Conservation (phyloP, 1,284 basidiomycete genomes). For the Phellopilus nigrolimitatus region DNA sequence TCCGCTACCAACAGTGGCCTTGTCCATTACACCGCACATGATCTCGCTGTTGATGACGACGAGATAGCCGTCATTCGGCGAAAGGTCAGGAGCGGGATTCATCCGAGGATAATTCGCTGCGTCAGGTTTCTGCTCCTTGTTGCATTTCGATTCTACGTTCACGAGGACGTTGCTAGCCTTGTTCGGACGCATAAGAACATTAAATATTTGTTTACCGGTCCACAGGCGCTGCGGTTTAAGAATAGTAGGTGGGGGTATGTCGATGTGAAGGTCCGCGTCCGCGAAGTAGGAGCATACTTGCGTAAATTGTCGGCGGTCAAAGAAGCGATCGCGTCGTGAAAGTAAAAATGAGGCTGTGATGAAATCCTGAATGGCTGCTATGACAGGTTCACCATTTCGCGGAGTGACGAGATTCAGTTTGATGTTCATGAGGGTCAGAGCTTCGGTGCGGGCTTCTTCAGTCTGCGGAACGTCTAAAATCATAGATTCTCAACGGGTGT, state of each 20-base stretch:
- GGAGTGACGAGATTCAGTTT: conserved; percentile 98
- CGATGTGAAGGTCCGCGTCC: conserved; percentile 89
- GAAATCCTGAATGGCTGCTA: conserved; percentile 98
- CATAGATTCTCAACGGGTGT: neutral
- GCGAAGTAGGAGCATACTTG: conserved; percentile 96
- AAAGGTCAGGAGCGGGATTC: conserved; percentile 75
- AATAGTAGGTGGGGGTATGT: conserved; percentile 93
- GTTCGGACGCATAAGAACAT: conserved; percentile 94
- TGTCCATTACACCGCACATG: conserved; percentile 99
- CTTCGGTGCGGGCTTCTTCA: conserved; percentile 97
- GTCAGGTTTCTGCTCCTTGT: conserved; percentile 86
- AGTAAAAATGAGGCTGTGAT: conserved; percentile 97
- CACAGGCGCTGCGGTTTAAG: conserved; percentile 91
- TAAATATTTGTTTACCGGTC: conserved; percentile 99
- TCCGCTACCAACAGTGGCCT: conserved; percentile 95
- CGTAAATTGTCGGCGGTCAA: conserved; percentile 92
- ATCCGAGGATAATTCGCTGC: conserved; percentile 56
- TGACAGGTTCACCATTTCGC: conserved; percentile 96
- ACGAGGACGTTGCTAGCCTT: conserved; percentile 79
- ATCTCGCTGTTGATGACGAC: conserved; percentile 98
- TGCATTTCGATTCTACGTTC: conserved; percentile 96
- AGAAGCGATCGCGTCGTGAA: conserved; percentile 90
- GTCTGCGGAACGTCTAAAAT: conserved; percentile 92
- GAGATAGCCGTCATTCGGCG: conserved; percentile 97
- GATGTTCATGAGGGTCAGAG: conserved; percentile 95